Base-by-base conservation (phyloP, 352 stramenopile species). In the Elongisporangium anandrum region DNA sequence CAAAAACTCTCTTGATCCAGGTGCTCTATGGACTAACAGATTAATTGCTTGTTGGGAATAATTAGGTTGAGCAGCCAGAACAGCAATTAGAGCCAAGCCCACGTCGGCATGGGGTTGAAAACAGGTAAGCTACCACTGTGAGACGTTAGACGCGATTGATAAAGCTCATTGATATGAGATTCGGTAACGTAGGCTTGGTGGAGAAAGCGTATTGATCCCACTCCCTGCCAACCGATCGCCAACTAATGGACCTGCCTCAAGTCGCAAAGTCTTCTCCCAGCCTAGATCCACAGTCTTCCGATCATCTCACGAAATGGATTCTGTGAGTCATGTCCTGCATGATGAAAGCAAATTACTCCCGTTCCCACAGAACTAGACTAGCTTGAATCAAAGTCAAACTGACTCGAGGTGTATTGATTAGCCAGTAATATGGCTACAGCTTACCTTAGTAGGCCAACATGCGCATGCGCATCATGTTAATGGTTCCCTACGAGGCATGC, bases 141-240 rank as follows among this genome's bases (percentile, higher is more conserved):
- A 19, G 49, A 15, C 24, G 12, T 6, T 17, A 54, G 38, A 39
- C 34, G 9, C 29, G 9, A 24, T 20, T 20, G 15, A 16, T 2
- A 5, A 38, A 5, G 21, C 47, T 29, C 15, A 48, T 26, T 5
- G 34, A 29, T 54, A 1, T 41, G 20, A 45, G 19, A 17, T 60
- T 21, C 52, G 7, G 26, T 15, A 12, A 9, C 34, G 10, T 34
- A 66, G 57, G 1, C 52, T 76, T 2, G 29, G 34, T 0, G 70
- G 57, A 20, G 73, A 84, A 29, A 87, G 79, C 57, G 57, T 85
- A 5, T 39, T 82, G 29, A 70, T 85, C 17, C 75, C 72, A 47
- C 56, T 87, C 21, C 12, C 53, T 13, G 50, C 52, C 34, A 45
- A 45, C 12, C 10, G 13, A 45, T 45, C 50, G 7, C 63, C 49